These are phyloP conservation scores for Fusarium sulawesiense DNA, from an alignment of 2,329 filamentous ascomycete genomes.

Conservation along the genomic window DNA sequence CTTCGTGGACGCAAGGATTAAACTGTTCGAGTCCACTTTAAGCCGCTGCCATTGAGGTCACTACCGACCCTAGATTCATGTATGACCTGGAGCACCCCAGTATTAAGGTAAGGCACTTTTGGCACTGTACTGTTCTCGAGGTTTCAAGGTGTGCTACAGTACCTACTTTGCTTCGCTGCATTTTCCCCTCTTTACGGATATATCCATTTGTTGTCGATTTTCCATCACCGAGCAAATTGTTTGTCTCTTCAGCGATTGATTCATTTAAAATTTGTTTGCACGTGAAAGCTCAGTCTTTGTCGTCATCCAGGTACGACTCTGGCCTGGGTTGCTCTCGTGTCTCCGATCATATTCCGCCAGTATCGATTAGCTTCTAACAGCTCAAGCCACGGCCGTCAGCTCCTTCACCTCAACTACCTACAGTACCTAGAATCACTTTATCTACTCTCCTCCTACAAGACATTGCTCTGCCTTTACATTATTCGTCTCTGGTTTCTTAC, in stretches of 20 bases:
- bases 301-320: conserved; percentile 13
- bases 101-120: conserved; percentile 3
- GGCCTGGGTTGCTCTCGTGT: not conserved
- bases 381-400: not conserved
- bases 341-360: conserved; percentile 40
- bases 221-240: not conserved
- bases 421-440: not conserved
- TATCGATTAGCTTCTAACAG: conserved; percentile 40
- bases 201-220: not conserved
- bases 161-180: conserved; percentile 14
- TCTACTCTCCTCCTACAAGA: not conserved
- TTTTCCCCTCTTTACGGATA: conserved; percentile 23
- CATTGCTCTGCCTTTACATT: not conserved
- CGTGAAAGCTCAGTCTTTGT: conserved; percentile 17
- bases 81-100: conserved; percentile 11
- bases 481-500: not conserved
- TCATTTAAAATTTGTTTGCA: not conserved
- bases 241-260: not conserved
- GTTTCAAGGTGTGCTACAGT: conserved; percentile 2
- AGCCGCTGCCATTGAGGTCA: conserved; percentile 38
- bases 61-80: conserved; percentile 10
- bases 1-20: conserved; percentile 32
- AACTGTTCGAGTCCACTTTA: conserved; percentile 26
- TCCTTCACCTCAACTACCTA: not conserved
- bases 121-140: conserved; percentile 11